Percentiles rank a stretch among this genome's conserved stretches.
phyloP scores from a whole-genome alignment of 345 rosid genomes.

The Sisymbrium altissimum region DNA sequence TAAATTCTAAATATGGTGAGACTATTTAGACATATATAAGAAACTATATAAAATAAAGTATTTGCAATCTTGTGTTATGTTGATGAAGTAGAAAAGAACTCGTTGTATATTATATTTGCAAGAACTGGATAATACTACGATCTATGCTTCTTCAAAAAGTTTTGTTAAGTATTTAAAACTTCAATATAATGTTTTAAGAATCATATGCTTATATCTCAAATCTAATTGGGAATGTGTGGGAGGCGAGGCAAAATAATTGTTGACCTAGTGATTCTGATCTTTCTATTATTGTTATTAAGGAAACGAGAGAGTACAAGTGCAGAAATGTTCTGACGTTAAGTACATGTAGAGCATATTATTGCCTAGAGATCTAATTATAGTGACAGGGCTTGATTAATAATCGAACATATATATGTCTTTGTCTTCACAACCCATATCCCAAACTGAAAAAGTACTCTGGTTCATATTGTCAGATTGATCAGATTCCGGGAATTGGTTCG shows the following conservation, averaged over 20 bases:
- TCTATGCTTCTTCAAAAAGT: neutral
- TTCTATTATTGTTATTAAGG: neutral
- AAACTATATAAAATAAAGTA: slow-evolving; percentile 17
- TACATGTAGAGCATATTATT: neutral
- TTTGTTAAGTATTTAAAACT: neutral
- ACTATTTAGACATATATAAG: neutral
- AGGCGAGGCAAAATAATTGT: neutral
- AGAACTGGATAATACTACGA: neutral
- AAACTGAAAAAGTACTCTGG: slow-evolving; percentile 22
- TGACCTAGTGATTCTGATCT: neutral
- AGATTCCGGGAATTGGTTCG: slow-evolving; percentile 4
- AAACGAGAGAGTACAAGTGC: neutral
- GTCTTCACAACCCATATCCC: slow-evolving; percentile 34
- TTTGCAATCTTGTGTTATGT: neutral
- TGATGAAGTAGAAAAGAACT: neutral
- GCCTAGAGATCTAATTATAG: neutral
- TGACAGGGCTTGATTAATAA: neutral
- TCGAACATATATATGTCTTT: slow-evolving; percentile 20
- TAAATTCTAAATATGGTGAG: neutral
- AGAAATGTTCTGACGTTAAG: slow-evolving; percentile 10
- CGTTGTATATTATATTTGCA: neutral
- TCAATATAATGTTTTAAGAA: neutral
- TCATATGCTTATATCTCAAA: neutral
- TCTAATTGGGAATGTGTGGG: neutral
- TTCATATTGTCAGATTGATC: slow-evolving; percentile 10